Evolutionary conservation across 73 alveolate genomes (phyloP).

Genomic region (Paramecium caudatum): DNA sequence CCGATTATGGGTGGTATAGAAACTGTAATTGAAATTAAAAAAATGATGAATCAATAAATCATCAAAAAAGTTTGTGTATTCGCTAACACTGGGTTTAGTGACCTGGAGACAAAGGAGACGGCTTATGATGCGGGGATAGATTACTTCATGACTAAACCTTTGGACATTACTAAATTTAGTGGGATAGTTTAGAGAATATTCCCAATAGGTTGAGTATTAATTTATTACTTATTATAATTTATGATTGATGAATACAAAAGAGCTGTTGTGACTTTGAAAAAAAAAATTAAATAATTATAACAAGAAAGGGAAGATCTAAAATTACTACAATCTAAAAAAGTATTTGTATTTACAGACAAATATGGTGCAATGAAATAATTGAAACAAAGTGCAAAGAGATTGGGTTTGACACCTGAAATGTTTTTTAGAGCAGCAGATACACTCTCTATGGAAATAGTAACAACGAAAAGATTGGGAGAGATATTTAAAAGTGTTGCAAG

Average conservation of each 20-base stretch:
- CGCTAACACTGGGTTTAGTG: slow-evolving; percentile 63
- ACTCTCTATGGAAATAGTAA: not conserved
- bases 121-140: slow-evolving; percentile 65
- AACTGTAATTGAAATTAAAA: not conserved
- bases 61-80: slow-evolving; percentile 3
- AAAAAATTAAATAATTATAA: not conserved
- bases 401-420: slow-evolving; percentile 62
- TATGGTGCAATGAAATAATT: not conserved
- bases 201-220: not conserved
- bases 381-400: not conserved
- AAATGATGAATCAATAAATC: slow-evolving; percentile 19
- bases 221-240: not conserved
- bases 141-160: slow-evolving; percentile 39
- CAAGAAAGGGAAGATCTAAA: not conserved
- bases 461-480: slow-evolving; percentile 16
- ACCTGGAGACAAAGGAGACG: slow-evolving; percentile 41
- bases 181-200: not conserved
- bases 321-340: not conserved
- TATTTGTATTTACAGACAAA: not conserved
- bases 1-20: slow-evolving; percentile 64
- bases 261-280: not conserved
- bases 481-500: not conserved
- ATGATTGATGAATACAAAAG: slow-evolving; percentile 52
- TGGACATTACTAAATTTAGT: not conserved
- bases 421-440: slow-evolving; percentile 62